Base-by-base conservation (phyloP, 768 basidiomycete genomes). In the Boletus rex-veris region DNA sequence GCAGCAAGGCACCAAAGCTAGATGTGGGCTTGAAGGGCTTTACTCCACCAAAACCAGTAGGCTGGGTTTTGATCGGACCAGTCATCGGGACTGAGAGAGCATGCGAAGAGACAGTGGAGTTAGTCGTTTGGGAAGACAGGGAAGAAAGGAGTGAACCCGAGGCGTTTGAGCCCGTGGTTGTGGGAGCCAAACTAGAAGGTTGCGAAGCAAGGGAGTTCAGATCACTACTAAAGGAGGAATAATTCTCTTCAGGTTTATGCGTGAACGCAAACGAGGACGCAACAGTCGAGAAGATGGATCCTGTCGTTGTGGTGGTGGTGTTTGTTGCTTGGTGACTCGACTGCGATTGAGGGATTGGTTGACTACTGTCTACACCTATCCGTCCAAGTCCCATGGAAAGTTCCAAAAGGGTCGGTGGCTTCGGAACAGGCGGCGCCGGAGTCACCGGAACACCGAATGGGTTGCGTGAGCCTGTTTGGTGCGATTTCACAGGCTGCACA, bases 391-490 rank as follows among this genome's bases (percentile, higher is more conserved):
- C 80, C 73, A 79, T 80, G 3, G 85, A 80, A 14, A 98, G 72
- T 64, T 97, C 89, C 71, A 89, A 81, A 64, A 98, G 74, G 2
- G 90, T 92, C 10, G 88, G 91, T 28, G 77, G 80, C 67, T 85
- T 88, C 2, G 90, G 88, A 26, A 90, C 75, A 15, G 88, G 84
- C 1, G 85, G 80, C 15, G 75, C 73, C 21, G 82, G 73, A 9
- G 79, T 77, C 6, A 80, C 75, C 5, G 90, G 82, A 30, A 83
- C 81, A 7, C 93, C 95, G 58, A 99, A 99, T 4, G 97, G 97
- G 77, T 99, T 99, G 60, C 84, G 85, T 7, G 92, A 91, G 26
- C 97, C 96, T 4, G 97, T 99, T 67, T 88, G 84, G 68, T 98
- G 95, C 7, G 93, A 79, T 62, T 83, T 85, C 26, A 98, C 79